Evolutionary conservation across 2,329 filamentous ascomycete species (phyloP).

Genomic region (Pestalotiopsis sp.): DNA sequence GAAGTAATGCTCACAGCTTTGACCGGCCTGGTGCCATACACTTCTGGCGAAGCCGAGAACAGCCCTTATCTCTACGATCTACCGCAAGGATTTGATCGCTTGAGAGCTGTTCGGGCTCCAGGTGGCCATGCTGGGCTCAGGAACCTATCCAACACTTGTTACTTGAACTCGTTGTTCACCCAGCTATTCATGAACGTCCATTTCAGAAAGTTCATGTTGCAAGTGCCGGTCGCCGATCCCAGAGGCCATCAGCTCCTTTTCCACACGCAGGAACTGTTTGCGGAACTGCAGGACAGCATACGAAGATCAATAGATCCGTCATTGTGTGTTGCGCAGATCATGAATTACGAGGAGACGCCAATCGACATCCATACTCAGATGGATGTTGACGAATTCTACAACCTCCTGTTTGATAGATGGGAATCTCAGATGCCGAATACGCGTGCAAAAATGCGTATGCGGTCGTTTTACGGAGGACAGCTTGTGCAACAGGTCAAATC

Average conservation of each 20-base stretch:
- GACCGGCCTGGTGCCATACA: slow-evolving; percentile 52
- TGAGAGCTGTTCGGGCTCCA: slow-evolving; percentile 69
- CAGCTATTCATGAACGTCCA: slow-evolving; percentile 95
- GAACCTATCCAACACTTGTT: slow-evolving; percentile 95
- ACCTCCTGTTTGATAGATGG: slow-evolving; percentile 87
- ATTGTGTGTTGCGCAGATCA: slow-evolving; percentile 74
- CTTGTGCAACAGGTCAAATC: slow-evolving; percentile 95
- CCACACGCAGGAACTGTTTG: slow-evolving; percentile 82
- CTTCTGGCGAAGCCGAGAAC: slow-evolving; percentile 41
- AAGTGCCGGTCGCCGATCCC: slow-evolving; percentile 58
- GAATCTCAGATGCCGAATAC: slow-evolving; percentile 75
- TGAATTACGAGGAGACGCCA: slow-evolving; percentile 77
- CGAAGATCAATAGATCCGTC: slow-evolving; percentile 74
- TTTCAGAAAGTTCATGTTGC: slow-evolving; percentile 84
- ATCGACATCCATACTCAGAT: slow-evolving; percentile 93
- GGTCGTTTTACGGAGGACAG: slow-evolving; percentile 87
- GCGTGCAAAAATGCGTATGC: slow-evolving; percentile 72
- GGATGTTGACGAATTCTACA: slow-evolving; percentile 98
- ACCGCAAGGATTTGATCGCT: slow-evolving; percentile 64
- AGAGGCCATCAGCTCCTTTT: slow-evolving; percentile 68
- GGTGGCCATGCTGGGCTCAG: slow-evolving; percentile 87
- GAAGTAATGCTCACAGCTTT: slow-evolving; percentile 54
- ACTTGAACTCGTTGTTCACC: slow-evolving; percentile 91
- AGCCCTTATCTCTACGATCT: slow-evolving; percentile 65
- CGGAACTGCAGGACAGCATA: slow-evolving; percentile 81